Evolutionary conservation across 1,284 basidiomycete species (phyloP).

Genomic region (Ganoderma meredithae): DNA sequence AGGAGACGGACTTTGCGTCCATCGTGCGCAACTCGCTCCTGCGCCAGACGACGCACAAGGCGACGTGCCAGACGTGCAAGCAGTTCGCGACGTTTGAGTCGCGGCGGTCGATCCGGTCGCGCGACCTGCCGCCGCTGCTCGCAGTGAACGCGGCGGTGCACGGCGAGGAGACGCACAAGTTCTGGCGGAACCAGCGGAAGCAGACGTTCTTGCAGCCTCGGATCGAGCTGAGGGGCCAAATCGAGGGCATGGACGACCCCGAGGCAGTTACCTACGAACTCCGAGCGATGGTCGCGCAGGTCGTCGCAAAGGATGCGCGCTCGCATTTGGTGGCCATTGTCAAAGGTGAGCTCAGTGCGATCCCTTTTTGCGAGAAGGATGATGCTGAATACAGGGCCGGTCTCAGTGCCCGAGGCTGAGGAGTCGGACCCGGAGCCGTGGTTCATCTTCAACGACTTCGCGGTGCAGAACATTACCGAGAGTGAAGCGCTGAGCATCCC

Average conservation of each 20-base stretch:
- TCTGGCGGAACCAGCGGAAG: slow-evolving; percentile 77
- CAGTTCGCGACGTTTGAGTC: slow-evolving; percentile 78
- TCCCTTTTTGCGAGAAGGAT: background rate
- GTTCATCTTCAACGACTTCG: slow-evolving; percentile 98
- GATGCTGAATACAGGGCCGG: background rate
- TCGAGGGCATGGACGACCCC: slow-evolving; percentile 65
- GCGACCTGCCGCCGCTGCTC: slow-evolving; percentile 85
- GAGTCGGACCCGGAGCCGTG: slow-evolving; percentile 63
- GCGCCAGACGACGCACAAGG: slow-evolving; percentile 85
- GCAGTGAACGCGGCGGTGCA: slow-evolving; percentile 88
- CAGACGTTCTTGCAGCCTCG: slow-evolving; percentile 63
- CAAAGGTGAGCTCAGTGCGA: slow-evolving; percentile 60
- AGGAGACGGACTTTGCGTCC: slow-evolving; percentile 68
- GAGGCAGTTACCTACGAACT: slow-evolving; percentile 73
- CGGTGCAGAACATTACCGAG: slow-evolving; percentile 85
- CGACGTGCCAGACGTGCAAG: slow-evolving; percentile 87
- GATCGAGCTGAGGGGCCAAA: slow-evolving; percentile 63
- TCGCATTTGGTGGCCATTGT: slow-evolving; percentile 93
- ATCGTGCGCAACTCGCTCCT: slow-evolving; percentile 82
- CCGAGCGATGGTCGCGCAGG: slow-evolving; percentile 84
- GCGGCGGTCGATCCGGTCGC: slow-evolving; percentile 71
- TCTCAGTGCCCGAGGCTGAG: slow-evolving; percentile 72
- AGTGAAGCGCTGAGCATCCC: slow-evolving; percentile 90
- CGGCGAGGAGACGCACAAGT: slow-evolving; percentile 76
- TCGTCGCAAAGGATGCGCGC: slow-evolving; percentile 77